Evolutionary conservation across 108 stramenopile species (phyloP).

Genomic region (Nitzschia inconspicua): DNA sequence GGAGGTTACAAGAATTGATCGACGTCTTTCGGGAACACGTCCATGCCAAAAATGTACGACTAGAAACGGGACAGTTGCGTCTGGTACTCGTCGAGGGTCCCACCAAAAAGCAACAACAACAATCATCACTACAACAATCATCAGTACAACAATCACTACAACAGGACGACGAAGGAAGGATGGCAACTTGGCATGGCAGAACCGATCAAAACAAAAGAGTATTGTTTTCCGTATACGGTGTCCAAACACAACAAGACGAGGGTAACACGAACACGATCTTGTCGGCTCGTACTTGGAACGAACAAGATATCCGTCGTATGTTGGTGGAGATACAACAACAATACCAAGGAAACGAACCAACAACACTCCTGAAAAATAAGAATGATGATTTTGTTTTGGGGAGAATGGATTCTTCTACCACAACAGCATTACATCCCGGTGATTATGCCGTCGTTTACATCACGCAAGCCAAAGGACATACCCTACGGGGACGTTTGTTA

Average conservation of each 20-base stretch:
- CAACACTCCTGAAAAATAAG: too few species aligned
- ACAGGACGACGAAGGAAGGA: background rate
- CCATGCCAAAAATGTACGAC: constrained; percentile 61
- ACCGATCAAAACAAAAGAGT: constrained; percentile 85
- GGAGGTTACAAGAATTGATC: constrained; percentile 87
- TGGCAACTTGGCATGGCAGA: constrained; percentile 50
- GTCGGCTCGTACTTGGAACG: constrained; percentile 1
- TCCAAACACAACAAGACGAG: background rate
- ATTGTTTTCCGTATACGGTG: constrained; percentile 42
- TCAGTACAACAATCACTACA: too few species aligned
- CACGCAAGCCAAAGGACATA: constrained; percentile 76
- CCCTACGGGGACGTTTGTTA: constrained; percentile 61
- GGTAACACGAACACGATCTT: background rate
- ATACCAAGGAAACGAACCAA: constrained; percentile 5
- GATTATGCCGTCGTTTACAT: constrained; percentile 81
- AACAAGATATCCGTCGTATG: background rate
- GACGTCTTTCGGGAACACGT: constrained; percentile 61
- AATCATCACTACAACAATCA: too few species aligned
- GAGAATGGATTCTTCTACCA: background rate
- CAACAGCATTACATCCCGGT: constrained; percentile 37
- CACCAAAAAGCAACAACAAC: constrained; percentile 48
- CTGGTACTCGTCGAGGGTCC: constrained; percentile 83
- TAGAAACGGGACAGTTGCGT: constrained; percentile 70
- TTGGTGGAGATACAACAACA: background rate
- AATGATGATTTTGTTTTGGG: constrained; percentile 18